Base-by-base conservation (phyloP, 345 rosid species). In the Salix koriyanagi region DNA sequence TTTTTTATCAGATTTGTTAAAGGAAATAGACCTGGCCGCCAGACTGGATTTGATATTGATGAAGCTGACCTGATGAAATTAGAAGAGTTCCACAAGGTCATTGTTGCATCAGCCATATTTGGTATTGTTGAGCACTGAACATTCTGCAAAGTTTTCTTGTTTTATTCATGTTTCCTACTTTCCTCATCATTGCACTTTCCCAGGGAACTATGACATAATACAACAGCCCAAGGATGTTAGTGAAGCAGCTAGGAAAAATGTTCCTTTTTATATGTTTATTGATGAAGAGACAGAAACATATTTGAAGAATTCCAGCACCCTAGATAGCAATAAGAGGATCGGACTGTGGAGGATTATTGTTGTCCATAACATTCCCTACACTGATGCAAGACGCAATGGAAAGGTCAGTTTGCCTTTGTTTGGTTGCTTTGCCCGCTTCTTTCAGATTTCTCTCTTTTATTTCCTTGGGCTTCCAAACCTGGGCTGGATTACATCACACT, bases 91-190 rank as follows among this genome's bases (percentile, higher is more conserved):
- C 88, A 91, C 36, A 89, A 88, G 61, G 91, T 92, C 79, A 89
- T 94, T 81, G 96, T 91, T 80, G 94, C 94, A 0, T 94, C 98
- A 71, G 98, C 93, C 6, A 88, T 94, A 84, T 94, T 92, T 85
- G 98, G 98, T 94, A 91, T 32, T 48, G 64, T 76, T 72, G 68
- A 7, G 61, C 62, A 66, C 42, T 80, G 46, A 75, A 68, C 16
- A 10, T 65, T 36, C 9, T 36, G 16, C 36, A 50, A 30, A 70
- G 62, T 25, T 7, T 34, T 74, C 69, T 72, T 71, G 75, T 65
- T 76, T 66, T 26, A 65, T 71, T 30, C 15, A 19, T 79, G 52
- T 39, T 39, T 50, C 65, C 37, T 30, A 10, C 50, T 72, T 76
- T 77, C 70, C 81, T 68, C 36, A 74, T 69, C 67, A 70, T 76